phyloP scores from a whole-genome alignment of 106 monocot species.

The Platanthera zijinensis region DNA sequence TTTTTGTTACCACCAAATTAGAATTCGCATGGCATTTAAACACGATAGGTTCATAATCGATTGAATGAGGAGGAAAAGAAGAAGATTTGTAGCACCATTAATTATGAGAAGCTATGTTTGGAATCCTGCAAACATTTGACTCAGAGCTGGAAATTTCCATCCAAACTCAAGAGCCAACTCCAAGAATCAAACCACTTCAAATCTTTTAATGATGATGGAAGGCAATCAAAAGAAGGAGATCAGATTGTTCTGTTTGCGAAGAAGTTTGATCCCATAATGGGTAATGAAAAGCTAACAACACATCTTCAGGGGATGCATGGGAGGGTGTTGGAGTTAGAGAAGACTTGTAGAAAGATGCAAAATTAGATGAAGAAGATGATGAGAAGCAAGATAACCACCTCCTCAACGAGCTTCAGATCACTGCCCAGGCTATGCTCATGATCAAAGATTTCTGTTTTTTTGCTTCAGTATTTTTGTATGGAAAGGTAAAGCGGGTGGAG shows the following conservation, averaged over 20 bases:
- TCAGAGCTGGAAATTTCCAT: slow-evolving; percentile 59
- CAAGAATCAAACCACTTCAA: slow-evolving; percentile 17
- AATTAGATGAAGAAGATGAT: too few relatives aligned
- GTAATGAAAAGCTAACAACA: slow-evolving; percentile 64
- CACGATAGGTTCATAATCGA: slow-evolving; percentile 45
- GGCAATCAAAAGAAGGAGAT: slow-evolving; percentile 15
- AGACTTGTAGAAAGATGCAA: too few relatives aligned
- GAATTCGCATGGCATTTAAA: neutral
- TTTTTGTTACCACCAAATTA: too few relatives aligned
- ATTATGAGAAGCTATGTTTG: slow-evolving; percentile 69
- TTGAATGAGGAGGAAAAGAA: slow-evolving; percentile 77
- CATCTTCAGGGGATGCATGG: too few relatives aligned
- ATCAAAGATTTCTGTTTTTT: slow-evolving; percentile 5
- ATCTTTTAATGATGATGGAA: slow-evolving; percentile 1
- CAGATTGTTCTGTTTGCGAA: slow-evolving; percentile 61
- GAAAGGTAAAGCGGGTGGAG: slow-evolving; percentile 1
- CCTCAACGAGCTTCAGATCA: too few relatives aligned
- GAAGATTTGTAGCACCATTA: slow-evolving; percentile 67
- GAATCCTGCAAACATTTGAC: slow-evolving; percentile 74
- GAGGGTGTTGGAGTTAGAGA: too few relatives aligned
- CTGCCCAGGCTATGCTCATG: slow-evolving; percentile 16
- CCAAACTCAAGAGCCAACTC: slow-evolving; percentile 63
- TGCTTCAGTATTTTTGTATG: neutral
- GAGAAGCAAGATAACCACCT: too few relatives aligned
- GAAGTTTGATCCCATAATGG: slow-evolving; percentile 42